Evolutionary conservation across 495 filamentous ascomycete species (phyloP), one percentile per base, ranked within the genome.

Genomic region (Penicillium manginii): DNA sequence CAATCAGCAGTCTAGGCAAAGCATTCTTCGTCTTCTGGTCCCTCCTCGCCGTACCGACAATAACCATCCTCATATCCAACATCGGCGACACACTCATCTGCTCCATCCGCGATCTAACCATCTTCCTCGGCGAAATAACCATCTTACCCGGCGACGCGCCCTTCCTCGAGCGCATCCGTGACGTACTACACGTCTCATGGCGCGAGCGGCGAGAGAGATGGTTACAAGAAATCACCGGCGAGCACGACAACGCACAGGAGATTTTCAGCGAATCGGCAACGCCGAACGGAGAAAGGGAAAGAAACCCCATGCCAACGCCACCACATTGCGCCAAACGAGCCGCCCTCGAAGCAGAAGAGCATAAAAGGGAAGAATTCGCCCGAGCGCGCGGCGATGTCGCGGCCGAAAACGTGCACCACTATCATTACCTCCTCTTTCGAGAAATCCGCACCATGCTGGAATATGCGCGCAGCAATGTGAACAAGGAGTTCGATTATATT

Each of bases 21-120:
- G 73, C 88, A 0, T 93, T 96, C 66, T 96, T 94, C 73, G 91
- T 96, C 12, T 87, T 96, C 61, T 96, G 92, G 92, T 89, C 89
- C 21, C 72, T 97, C 3, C 81, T 96, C 3, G 91, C 92, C 2
- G 76, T 97, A 2, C 92, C 92, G 1, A 85, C 88, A 3, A 83
- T 92, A 66, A 96, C 92, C 0, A 86, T 94, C 39, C 79, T 96
- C 26, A 93, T 97, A 57, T 88, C 84, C 37, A 90, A 92, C 60
- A 91, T 94, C 61, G 88, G 89, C 31, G 71, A 76, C 37, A 76
- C 68, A 1, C 43, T 96, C 39, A 82, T 96, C 42, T 88, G 87
- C 57, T 74, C 73, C 2, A 78, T 96, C 52, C 79, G 82, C 26
- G 88, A 96, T 46, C 57, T 83, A 0, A 93, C 90, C 0, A 74